A percentile compares a stretch with the other conserved stretches of the same genome.
Evolutionary conservation across 2,329 filamentous ascomycete species (phyloP).

Genomic region (Tolypocladium sp.): DNA sequence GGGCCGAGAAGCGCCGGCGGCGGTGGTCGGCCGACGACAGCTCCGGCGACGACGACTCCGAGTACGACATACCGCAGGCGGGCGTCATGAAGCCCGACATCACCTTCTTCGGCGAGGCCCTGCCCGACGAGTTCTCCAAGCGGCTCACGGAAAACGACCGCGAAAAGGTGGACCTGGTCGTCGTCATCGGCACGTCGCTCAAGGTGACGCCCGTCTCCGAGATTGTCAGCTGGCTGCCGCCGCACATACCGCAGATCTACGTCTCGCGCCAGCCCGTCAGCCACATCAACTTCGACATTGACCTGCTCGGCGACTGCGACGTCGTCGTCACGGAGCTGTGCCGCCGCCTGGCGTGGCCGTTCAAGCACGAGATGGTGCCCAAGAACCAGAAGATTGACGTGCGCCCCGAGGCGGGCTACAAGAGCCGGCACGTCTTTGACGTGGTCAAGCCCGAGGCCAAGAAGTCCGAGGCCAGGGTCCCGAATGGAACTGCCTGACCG

Average conservation of each 20-base stretch:
- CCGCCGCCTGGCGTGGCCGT: slow-evolving; percentile 68
- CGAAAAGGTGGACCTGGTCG: slow-evolving; percentile 73
- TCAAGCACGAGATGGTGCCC: slow-evolving; percentile 79
- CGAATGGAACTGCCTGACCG: background rate
- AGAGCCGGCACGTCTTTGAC: slow-evolving; percentile 28
- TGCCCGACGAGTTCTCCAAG: slow-evolving; percentile 74
- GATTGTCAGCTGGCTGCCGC: slow-evolving; percentile 70
- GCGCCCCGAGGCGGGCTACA: slow-evolving; percentile 21
- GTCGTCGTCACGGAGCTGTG: slow-evolving; percentile 82
- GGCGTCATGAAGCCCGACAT: slow-evolving; percentile 97
- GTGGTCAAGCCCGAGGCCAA: slow-evolving; percentile 5
- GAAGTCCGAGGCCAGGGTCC: background rate
- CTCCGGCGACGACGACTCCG: slow-evolving; percentile 35
- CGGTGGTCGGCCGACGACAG: slow-evolving; percentile 28
- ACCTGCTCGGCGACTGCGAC: slow-evolving; percentile 92
- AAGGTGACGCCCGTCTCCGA: slow-evolving; percentile 95
- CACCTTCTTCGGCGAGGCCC: slow-evolving; percentile 89
- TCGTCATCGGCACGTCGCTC: slow-evolving; percentile 92
- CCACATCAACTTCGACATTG: slow-evolving; percentile 94
- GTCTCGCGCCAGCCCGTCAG: slow-evolving; percentile 75
- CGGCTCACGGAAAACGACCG: slow-evolving; percentile 76
- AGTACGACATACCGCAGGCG: slow-evolving; percentile 49
- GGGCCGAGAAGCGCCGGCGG: slow-evolving; percentile 24
- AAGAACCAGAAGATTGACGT: slow-evolving; percentile 53
- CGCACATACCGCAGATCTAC: slow-evolving; percentile 81